phyloP scores from a whole-genome alignment of 2,329 filamentous ascomycete species.

The Metarhizium brunneum region DNA sequence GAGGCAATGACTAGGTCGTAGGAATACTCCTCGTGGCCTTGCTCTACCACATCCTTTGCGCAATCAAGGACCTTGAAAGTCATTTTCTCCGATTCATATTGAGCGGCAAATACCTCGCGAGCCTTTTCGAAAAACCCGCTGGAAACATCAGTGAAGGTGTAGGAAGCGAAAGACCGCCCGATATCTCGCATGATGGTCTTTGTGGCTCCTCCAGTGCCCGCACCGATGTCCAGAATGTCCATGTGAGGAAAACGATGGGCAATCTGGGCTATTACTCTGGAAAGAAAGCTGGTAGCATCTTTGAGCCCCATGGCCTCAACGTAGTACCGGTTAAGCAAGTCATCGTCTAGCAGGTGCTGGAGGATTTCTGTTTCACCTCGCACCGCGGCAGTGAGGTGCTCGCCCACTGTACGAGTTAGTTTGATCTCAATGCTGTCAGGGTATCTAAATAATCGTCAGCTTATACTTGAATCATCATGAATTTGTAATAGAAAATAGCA shows the following conservation, averaged over 20 bases:
- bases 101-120: conserved; percentile 16
- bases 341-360: conserved; percentile 14
- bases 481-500: no score
- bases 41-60: conserved; percentile 13
- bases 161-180: conserved; percentile 20
- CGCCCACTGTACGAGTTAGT: conserved; percentile 15
- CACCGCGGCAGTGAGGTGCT: conserved; percentile 23
- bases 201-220: conserved; percentile 34
- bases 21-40: conserved; percentile 18
- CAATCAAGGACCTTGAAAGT: conserved; percentile 15
- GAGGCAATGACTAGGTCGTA: conserved; percentile 31
- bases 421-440: not conserved
- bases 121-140: conserved; percentile 29
- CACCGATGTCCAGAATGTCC: conserved; percentile 30
- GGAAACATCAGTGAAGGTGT: conserved; percentile 37
- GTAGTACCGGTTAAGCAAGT: not conserved
- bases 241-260: conserved; percentile 29
- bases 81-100: conserved; percentile 6
- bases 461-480: no score
- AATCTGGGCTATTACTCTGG: not conserved
- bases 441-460: no score
- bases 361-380: conserved; percentile 23
- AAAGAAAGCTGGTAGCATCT: not conserved
- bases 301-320: not conserved
- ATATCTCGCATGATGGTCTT: conserved; percentile 22